phyloP scores from a whole-genome alignment of 1,139 yeast genomes.

The Candida sojae region DNA sequence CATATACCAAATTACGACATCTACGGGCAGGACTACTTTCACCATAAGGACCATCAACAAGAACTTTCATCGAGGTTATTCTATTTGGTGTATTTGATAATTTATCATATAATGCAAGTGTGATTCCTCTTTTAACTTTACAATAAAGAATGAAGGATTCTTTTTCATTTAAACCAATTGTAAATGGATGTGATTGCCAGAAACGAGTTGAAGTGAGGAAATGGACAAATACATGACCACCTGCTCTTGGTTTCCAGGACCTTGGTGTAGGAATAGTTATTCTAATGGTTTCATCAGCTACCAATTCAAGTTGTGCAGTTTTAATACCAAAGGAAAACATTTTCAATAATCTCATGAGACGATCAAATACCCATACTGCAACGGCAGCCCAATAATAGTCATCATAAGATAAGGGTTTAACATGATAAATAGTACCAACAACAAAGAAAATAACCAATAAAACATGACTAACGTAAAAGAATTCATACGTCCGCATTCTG shows the following conservation, averaged over 20 bases:
- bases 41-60: constrained; percentile 35
- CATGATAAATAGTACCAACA: constrained; percentile 40
- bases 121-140: constrained; percentile 41
- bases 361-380: constrained; percentile 44
- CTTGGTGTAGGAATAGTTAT: constrained; percentile 39
- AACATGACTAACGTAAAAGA: constrained; percentile 39
- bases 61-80: constrained; percentile 21
- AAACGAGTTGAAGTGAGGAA: constrained; percentile 39
- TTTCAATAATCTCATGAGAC: constrained; percentile 32
- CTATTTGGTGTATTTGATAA: constrained; percentile 33
- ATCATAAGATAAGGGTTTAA: constrained; percentile 33
- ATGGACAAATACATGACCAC: constrained; percentile 51
- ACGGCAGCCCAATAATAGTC: constrained; percentile 36
- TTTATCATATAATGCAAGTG: constrained; percentile 32
- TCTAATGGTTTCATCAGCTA: constrained; percentile 41
- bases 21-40: constrained; percentile 29
- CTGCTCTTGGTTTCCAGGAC: constrained; percentile 42
- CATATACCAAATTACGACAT: constrained; percentile 30
- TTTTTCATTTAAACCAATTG: constrained; percentile 23
- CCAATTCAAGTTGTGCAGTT: constrained; percentile 30
- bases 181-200: constrained; percentile 41
- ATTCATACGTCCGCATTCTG: constrained; percentile 41
- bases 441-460: constrained; percentile 37
- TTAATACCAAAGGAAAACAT: constrained; percentile 37
- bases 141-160: constrained; percentile 21